A percentile compares a stretch with the other conserved stretches of the same genome.
phyloP scores from a whole-genome alignment of 2,329 filamentous ascomycete genomes.

The Alternaria brassicicola region DNA sequence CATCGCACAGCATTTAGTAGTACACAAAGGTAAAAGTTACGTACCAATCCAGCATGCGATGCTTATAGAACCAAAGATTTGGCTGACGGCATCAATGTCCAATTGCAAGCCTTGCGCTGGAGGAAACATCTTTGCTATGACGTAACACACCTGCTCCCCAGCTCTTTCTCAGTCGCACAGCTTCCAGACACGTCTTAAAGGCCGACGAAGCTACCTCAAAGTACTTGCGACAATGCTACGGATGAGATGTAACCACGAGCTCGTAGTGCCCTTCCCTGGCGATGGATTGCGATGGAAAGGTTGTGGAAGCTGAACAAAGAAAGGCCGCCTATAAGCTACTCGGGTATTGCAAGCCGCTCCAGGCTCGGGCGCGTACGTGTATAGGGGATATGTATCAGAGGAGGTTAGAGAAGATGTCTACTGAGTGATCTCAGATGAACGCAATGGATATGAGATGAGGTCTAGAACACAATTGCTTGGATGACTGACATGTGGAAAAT shows the following conservation, averaged over 20 bases:
- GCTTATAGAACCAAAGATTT: constrained; percentile 92
- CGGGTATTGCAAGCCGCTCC: neutral
- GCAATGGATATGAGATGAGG: constrained; percentile 8
- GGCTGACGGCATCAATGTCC: constrained; percentile 88
- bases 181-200: neutral
- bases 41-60: constrained; percentile 88
- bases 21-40: neutral
- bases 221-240: neutral
- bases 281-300: neutral
- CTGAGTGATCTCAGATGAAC: neutral
- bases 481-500: constrained; percentile 30
- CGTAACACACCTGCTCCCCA: constrained; percentile 26
- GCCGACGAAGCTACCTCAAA: neutral
- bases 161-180: constrained; percentile 7
- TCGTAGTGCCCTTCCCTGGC: neutral
- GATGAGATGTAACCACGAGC: neutral
- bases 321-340: constrained; percentile 1
- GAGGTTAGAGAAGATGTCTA: neutral
- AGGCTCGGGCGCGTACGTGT: neutral
- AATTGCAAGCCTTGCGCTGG: constrained; percentile 66
- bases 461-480: constrained; percentile 11
- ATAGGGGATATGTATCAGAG: neutral
- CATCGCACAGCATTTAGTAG: neutral
- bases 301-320: constrained; percentile 1
- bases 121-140: constrained; percentile 57